phyloP scores from a whole-genome alignment of 2,329 filamentous ascomycete genomes.

The Hortaea sp. region DNA sequence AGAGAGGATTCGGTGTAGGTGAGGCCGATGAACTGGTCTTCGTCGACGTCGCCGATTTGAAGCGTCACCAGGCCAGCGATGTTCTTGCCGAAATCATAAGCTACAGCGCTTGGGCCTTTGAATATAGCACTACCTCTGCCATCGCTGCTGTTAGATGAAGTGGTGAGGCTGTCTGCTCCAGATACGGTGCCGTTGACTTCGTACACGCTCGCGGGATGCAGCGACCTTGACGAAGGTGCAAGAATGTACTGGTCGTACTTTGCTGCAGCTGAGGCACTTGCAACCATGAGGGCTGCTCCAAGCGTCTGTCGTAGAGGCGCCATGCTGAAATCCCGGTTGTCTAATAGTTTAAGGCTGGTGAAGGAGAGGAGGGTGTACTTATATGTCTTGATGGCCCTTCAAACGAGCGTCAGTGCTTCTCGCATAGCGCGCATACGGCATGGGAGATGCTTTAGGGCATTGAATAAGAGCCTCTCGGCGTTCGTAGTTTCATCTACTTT shows the following conservation, averaged over 20 bases:
- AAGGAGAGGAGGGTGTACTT: too few species aligned
- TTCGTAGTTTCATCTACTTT: too few species aligned
- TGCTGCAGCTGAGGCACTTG: not conserved
- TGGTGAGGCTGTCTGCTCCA: conserved; percentile 23
- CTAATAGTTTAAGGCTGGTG: too few species aligned
- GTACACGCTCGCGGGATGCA: conserved; percentile 25
- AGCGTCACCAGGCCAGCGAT: conserved; percentile 30
- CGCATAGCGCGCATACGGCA: too few species aligned
- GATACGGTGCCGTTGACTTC: conserved; percentile 29
- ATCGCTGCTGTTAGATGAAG: conserved; percentile 3
- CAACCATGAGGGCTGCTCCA: not conserved
- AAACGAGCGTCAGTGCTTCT: too few species aligned
- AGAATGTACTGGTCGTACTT: conserved; percentile 31
- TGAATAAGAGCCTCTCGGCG: too few species aligned
- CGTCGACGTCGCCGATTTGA: conserved; percentile 33
- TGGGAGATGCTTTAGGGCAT: too few species aligned
- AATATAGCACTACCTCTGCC: conserved; percentile 22
- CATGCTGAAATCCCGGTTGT: not conserved
- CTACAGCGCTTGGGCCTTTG: conserved; percentile 25
- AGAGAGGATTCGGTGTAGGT: conserved; percentile 33
- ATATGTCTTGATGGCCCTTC: too few species aligned
- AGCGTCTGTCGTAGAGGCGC: not conserved
- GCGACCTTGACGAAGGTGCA: conserved; percentile 26
- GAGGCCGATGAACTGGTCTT: conserved; percentile 30
- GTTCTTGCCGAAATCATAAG: conserved; percentile 31